Evolutionary conservation across 768 basidiomycete species (phyloP).

Genomic region (Coprinopsis sp.): DNA sequence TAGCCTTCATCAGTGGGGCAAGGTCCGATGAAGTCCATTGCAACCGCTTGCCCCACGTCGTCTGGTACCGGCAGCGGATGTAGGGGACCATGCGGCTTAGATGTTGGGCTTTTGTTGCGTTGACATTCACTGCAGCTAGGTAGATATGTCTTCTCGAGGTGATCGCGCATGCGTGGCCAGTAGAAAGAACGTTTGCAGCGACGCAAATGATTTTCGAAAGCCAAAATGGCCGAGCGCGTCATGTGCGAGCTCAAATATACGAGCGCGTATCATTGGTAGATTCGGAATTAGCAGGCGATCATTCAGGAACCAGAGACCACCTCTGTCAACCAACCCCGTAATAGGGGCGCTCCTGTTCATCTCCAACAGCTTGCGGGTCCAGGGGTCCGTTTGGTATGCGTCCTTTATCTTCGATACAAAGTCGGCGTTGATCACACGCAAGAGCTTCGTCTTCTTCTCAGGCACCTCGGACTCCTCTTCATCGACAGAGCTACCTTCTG

Average conservation of each 20-base stretch:
- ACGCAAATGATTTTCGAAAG: conserved; percentile 23
- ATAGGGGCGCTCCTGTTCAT: background rate
- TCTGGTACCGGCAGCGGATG: conserved; percentile 24
- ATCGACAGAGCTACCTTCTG: too few relatives aligned
- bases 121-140: conserved; percentile 29
- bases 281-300: conserved; percentile 19
- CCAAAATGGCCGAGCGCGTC: conserved; percentile 31
- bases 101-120: conserved; percentile 27
- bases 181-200: conserved; percentile 22
- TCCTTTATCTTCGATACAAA: background rate
- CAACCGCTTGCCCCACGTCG: conserved; percentile 16
- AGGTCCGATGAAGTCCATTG: conserved; percentile 33
- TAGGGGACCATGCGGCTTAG: conserved; percentile 24
- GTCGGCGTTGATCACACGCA: background rate
- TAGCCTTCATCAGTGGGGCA: conserved; percentile 26
- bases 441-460: background rate
- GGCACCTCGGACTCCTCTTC: too few relatives aligned
- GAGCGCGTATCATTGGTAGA: conserved; percentile 16
- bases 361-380: background rate
- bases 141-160: conserved; percentile 29
- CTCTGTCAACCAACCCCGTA: background rate
- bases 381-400: background rate
- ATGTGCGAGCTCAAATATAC: conserved; percentile 24
- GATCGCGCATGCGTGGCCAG: conserved; percentile 30
- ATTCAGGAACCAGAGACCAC: conserved; percentile 22